Evolutionary conservation across 139 green algal species (phyloP).

Genomic region (Penium margaritaceum): DNA sequence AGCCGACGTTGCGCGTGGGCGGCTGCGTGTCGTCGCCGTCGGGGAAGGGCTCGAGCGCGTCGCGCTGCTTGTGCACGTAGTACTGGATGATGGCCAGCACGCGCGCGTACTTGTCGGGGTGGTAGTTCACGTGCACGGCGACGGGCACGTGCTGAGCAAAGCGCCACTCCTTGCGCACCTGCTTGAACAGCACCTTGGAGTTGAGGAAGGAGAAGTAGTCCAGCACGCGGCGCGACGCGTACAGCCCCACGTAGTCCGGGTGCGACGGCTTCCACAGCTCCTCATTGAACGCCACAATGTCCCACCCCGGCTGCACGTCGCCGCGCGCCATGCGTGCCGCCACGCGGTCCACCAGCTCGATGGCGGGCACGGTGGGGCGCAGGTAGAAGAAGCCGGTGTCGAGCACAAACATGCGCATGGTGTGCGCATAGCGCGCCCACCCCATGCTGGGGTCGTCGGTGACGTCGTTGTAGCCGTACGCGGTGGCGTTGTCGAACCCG

Average conservation of each 20-base stretch:
- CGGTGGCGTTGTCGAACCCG: slow-evolving; percentile 70
- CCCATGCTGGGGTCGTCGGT: slow-evolving; percentile 83
- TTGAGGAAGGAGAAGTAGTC: slow-evolving; percentile 51
- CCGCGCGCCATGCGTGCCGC: slow-evolving; percentile 39
- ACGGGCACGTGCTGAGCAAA: slow-evolving; percentile 28
- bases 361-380: slow-evolving; percentile 23
- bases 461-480: slow-evolving; percentile 80
- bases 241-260: slow-evolving; percentile 14
- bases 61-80: slow-evolving; percentile 20
- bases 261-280: slow-evolving; percentile 43
- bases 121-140: slow-evolving; percentile 64
- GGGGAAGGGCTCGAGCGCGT: slow-evolving; percentile 32
- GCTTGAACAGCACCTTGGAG: slow-evolving; percentile 50
- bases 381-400: slow-evolving; percentile 51
- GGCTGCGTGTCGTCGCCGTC: slow-evolving; percentile 34
- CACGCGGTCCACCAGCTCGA: slow-evolving; percentile 36
- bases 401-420: slow-evolving; percentile 49
- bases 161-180: slow-evolving; percentile 33
- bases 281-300: slow-evolving; percentile 56
- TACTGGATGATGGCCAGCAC: slow-evolving; percentile 42
- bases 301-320: slow-evolving; percentile 52
- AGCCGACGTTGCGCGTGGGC: no score
- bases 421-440: slow-evolving; percentile 70
- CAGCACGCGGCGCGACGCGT: slow-evolving; percentile 44
- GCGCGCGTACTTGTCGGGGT: slow-evolving; percentile 61